Conservation (phyloP, 228 moss, liverwort and hornwort species). For the Sphagnum fallax region DNA sequence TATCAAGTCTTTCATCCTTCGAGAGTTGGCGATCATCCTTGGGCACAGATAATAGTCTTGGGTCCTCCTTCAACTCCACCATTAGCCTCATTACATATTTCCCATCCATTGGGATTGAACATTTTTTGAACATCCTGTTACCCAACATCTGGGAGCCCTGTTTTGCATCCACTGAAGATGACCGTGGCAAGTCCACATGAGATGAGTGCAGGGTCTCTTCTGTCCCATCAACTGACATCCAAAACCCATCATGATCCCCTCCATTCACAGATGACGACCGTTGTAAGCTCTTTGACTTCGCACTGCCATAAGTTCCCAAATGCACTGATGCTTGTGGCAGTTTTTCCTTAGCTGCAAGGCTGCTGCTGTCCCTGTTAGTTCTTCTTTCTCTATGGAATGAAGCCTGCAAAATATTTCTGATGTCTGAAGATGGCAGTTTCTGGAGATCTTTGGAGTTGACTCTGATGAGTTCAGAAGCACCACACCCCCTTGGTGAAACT, state of each 20-base stretch:
- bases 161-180: conserved; percentile 1
- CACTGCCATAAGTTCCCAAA: conserved; percentile 12
- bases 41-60: conserved; percentile 32
- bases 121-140: conserved; percentile 6
- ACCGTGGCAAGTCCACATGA: conserved; percentile 11
- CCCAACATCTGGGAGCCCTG: background rate
- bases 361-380: conserved; percentile 36
- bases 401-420: conserved; percentile 78
- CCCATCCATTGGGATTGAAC: conserved; percentile 9
- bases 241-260: conserved; percentile 9
- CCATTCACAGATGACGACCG: conserved; percentile 59
- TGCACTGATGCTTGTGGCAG: conserved; percentile 52
- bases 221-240: conserved; percentile 1
- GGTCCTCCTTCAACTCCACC: conserved; percentile 86
- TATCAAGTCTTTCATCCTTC: conserved; percentile 28
- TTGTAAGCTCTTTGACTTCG: conserved; percentile 44
- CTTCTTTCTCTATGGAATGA: conserved; percentile 70
- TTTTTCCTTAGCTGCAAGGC: conserved; percentile 12
- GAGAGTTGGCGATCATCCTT: conserved; percentile 45
- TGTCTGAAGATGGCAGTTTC: conserved; percentile 41
- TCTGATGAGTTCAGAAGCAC: conserved; percentile 30
- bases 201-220: conserved; percentile 11
- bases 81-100: conserved; percentile 43
- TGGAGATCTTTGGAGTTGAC: conserved; percentile 9
- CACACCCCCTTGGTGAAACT: conserved; percentile 4